Base-by-base conservation (phyloP, 371 early-diverging fungal species). In the Apophysomyces trapeziformis region DNA sequence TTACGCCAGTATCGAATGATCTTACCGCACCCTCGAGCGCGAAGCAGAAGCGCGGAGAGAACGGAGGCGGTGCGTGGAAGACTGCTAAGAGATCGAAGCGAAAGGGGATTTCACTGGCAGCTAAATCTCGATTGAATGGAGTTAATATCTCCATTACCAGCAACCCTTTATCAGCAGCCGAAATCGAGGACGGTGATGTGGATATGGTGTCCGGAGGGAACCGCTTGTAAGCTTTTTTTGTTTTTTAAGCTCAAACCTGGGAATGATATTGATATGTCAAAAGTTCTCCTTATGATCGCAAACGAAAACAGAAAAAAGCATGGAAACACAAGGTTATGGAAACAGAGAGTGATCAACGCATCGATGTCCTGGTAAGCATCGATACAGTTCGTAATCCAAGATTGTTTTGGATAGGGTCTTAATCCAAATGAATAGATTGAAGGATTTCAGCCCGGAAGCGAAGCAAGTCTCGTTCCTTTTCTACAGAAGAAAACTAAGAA, bases 401-500 rank as follows among this genome's bases (percentile, higher is more conserved):
- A 26, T 26, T 1, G 32, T 26, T 26, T 26, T 26, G 32, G 32
- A 26, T 26, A 26, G 32, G 32, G 32, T 35, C 2, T 26, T 9
- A 38, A 57, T 32, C 54, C 39, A 16, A 36, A 39, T 14, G 12
- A 26, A 4, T 63, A 78, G 79, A 60, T 80, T 16, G 54, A 69
- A 47, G 81, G 81, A 7, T 80, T 72, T 50, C 68, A 68, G 38
- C 64, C 76, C 5, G 79, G 79, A 14, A 74, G 72, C 6, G 79
- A 79, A 63, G 60, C 61, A 11, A 70, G 69, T 44, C 57, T 82
- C 12, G 56, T 82, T 7, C 74, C 71, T 2, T 82, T 66, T 58
- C 54, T 82, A 18, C 72, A 79, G 35, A 71, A 68, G 38, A 82
- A 79, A 44, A 76, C 78, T 0, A 82, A 82, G 59, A 77, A 76